Base-by-base conservation (phyloP, 768 basidiomycete genomes). In the Suillus luteus region DNA sequence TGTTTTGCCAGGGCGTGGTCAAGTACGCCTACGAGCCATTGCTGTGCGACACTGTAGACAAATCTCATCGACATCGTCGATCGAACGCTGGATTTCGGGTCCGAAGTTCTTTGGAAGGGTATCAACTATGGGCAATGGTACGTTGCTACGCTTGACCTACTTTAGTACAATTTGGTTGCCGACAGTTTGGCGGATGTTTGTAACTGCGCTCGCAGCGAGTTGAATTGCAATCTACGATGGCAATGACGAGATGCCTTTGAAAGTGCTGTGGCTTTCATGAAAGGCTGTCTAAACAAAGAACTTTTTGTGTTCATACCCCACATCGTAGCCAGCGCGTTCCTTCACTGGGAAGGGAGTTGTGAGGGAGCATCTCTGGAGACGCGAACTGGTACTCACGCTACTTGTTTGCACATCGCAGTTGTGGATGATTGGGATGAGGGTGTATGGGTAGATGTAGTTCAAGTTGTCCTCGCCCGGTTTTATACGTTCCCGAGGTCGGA, bases 241-340 rank as follows among this genome's bases (percentile, higher is more conserved):
- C 90, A 58, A 86, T 79, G 64, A 92, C 82, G 44, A 86, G 74
- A 66, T 91, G 90, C 60, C 90, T 86, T 75, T 92, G 91, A 72
- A 92, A 92, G 73, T 92, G 91, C 91, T 92, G 65, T 43, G 66
- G 17, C 11, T 15, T 40, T 33, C 58, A 58, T 74, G 40, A 72
- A 44, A 57, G 48, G 66, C 38, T 12, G 65, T 61, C 6, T 60
- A 63, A 59, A 64, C 52, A 58, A 65, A 58, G 67, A 57, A 17
- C 55, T 62, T 58, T 17, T 59, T 17, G 38, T 76, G 73, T 58
- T 67, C 77, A 61, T 75, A 92, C 90, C 69, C 87, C 86, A 74
- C 91, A 92, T 64, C 80, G 82, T 61, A 79, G 76, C 90, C 90
- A 92, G 27, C 84, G 84, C 22, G 90, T 92, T 75, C 91, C 91